phyloP scores from a whole-genome alignment of 2,329 filamentous ascomycete species.

The Xylariaceae sp. region DNA sequence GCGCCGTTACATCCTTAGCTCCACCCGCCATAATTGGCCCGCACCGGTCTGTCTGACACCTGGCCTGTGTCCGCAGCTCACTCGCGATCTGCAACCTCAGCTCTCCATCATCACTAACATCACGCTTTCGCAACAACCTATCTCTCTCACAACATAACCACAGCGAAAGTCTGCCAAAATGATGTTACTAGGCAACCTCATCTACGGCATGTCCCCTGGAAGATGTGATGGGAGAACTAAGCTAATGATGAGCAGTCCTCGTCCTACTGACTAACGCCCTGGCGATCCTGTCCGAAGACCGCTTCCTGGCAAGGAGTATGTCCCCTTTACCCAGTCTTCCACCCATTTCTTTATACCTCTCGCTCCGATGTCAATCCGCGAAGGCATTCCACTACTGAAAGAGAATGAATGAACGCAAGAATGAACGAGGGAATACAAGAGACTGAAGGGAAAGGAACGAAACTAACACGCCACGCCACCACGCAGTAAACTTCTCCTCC shows the following conservation, averaged over 20 bases:
- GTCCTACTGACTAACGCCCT: conserved; percentile 91
- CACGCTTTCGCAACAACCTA: neutral
- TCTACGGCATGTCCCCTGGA: conserved; percentile 55
- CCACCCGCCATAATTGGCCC: neutral
- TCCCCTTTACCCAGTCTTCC: conserved; percentile 5
- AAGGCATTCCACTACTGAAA: neutral
- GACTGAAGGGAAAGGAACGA: too few species aligned
- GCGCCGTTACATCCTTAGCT: too few species aligned
- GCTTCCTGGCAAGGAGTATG: conserved; percentile 81
- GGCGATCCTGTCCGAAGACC: conserved; percentile 89
- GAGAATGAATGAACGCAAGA: neutral
- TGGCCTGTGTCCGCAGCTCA: conserved; percentile 15
- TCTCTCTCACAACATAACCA: neutral
- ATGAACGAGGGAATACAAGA: too few species aligned
- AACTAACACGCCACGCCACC: conserved; percentile 41
- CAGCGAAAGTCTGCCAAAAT: conserved; percentile 40
- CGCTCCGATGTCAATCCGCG: too few species aligned
- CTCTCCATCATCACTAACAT: neutral
- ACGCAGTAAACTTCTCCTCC: conserved; percentile 72
- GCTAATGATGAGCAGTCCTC: conserved; percentile 48
- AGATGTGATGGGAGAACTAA: neutral
- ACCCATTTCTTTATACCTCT: too few species aligned
- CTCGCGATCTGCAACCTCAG: neutral
- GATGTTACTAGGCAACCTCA: conserved; percentile 65
- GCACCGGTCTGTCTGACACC: conserved; percentile 14